Evolutionary conservation across 192 early-diverging fungal genomes (phyloP), one percentile per base, ranked within the genome.

Genomic region (Chytriomyces sp.): DNA sequence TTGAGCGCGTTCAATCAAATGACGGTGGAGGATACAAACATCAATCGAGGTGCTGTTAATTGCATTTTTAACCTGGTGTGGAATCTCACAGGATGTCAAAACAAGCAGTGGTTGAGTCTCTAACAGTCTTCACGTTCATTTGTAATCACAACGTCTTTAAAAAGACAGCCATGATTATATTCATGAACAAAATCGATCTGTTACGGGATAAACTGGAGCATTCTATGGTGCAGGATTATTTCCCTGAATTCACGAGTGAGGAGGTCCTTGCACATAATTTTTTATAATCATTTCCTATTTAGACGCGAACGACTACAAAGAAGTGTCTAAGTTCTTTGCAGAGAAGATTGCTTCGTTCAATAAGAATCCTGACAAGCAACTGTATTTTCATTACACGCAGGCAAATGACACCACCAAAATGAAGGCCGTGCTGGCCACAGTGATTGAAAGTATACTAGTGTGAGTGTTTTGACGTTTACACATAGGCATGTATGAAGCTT

Each of bases 1-100:
- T 77, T 96, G 70, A 93, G 90, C 77, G 94, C 96, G 84, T 97
- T 95, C 80, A 93, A 97, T 78, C 95, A 96, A 79, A 89, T 92
- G 1, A 78, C 96, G 34, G 80, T 95, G 10, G 95, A 97, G 57
- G 95, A 97, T 34, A 55, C 65, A 30, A 54, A 49, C 19, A 37
- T 67, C 0, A 67, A 67, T 33, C 65, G 54, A 40, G 30, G 60
- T 70, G 22, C 22, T 22, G 8, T 49, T n/a, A 10, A 49, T 49
- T n/a, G n/a, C 41, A 49, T 49, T 17, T 0, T 10, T 17, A 49
- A 49, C 12, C 41, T 49, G n/a, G 1, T 58, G 26, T 54, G 38
- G n/a, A 59, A 36, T 49, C 39, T 55, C 19, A 8, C 28, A 38
- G 83, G 19, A 44, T n/a, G 10, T n/a, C 41, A 49, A n/a, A n/a